A percentile compares a stretch with the other conserved stretches of the same genome.
Evolutionary conservation across 495 filamentous ascomycete species (phyloP).

Genomic region (Sabuloglossum arenarium): DNA sequence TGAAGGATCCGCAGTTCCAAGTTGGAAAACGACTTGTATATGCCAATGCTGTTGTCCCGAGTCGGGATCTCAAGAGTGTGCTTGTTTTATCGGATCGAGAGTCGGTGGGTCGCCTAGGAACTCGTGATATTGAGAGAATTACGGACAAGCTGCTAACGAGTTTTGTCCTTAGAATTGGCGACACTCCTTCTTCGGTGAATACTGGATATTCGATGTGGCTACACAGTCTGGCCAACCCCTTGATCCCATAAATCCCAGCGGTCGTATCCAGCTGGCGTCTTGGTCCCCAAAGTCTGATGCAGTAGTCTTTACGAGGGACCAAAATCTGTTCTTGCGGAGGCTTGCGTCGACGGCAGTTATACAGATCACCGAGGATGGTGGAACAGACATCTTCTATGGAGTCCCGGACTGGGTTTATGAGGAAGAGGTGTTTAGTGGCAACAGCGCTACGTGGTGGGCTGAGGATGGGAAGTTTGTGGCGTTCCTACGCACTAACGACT

Average conservation of each 20-base stretch:
- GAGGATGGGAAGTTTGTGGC: constrained; percentile 71
- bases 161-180: constrained; percentile 51
- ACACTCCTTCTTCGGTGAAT: constrained; percentile 63
- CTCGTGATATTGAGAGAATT: background rate
- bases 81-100: constrained; percentile 47
- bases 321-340: constrained; percentile 71
- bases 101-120: background rate
- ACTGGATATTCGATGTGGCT: constrained; percentile 87
- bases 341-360: constrained; percentile 36
- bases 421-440: constrained; percentile 71
- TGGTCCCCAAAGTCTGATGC: constrained; percentile 84
- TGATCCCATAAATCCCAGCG: constrained; percentile 44
- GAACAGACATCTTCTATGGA: constrained; percentile 75
- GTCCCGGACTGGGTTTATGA: constrained; percentile 99
- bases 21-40: constrained; percentile 28
- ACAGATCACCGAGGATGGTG: constrained; percentile 72
- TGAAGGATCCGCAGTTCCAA: constrained; percentile 43
- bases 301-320: constrained; percentile 64
- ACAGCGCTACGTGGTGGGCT: constrained; percentile 87
- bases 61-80: constrained; percentile 64
- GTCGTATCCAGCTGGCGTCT: constrained; percentile 57
- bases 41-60: constrained; percentile 46
- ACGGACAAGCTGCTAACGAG: background rate
- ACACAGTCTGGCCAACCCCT: constrained; percentile 61
- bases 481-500: constrained; percentile 84